Evolutionary conservation across 768 basidiomycete genomes (phyloP).

Genomic region (Grammothele lineata): DNA sequence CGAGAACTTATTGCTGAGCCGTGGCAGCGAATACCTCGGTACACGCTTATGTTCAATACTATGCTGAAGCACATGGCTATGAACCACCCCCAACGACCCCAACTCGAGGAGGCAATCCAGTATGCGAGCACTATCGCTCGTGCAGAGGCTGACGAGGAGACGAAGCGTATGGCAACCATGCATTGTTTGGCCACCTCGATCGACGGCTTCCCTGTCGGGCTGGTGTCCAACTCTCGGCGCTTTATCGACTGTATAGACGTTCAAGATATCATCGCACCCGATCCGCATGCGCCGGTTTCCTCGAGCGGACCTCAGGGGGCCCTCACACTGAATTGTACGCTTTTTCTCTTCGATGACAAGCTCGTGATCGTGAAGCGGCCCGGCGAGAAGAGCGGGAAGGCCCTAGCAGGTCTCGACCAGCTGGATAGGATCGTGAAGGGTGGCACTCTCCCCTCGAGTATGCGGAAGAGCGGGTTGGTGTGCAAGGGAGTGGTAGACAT

Average conservation of each 20-base stretch:
- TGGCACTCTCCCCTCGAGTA: slow-evolving; percentile 52
- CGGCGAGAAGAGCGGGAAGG: slow-evolving; percentile 67
- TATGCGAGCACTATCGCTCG: slow-evolving; percentile 87
- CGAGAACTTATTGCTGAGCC: slow-evolving; percentile 95
- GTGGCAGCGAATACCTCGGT: slow-evolving; percentile 92
- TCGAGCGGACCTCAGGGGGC: slow-evolving; percentile 38
- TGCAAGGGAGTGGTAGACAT: slow-evolving; percentile 86
- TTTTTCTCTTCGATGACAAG: slow-evolving; percentile 94
- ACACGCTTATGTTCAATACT: slow-evolving; percentile 86
- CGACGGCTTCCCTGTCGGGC: slow-evolving; percentile 84
- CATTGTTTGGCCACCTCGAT: slow-evolving; percentile 81
- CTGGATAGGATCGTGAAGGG: slow-evolving; percentile 69
- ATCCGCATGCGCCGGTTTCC: slow-evolving; percentile 30
- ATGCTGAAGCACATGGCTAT: slow-evolving; percentile 90
- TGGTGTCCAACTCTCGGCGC: slow-evolving; percentile 85
- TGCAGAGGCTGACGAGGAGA: slow-evolving; percentile 90
- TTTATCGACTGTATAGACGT: slow-evolving; percentile 94
- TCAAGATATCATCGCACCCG: slow-evolving; percentile 66
- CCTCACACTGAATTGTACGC: slow-evolving; percentile 63
- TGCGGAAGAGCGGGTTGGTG: slow-evolving; percentile 77
- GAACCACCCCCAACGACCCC: slow-evolving; percentile 71
- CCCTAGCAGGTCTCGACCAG: slow-evolving; percentile 73
- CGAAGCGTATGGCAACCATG: slow-evolving; percentile 83
- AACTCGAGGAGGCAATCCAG: slow-evolving; percentile 79
- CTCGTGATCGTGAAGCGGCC: slow-evolving; percentile 87